Percentiles rank a stretch among this genome's conserved stretches.
phyloP scores from a whole-genome alignment of 2,329 filamentous ascomycete genomes.

The Phialemoniopsis sp. region DNA sequence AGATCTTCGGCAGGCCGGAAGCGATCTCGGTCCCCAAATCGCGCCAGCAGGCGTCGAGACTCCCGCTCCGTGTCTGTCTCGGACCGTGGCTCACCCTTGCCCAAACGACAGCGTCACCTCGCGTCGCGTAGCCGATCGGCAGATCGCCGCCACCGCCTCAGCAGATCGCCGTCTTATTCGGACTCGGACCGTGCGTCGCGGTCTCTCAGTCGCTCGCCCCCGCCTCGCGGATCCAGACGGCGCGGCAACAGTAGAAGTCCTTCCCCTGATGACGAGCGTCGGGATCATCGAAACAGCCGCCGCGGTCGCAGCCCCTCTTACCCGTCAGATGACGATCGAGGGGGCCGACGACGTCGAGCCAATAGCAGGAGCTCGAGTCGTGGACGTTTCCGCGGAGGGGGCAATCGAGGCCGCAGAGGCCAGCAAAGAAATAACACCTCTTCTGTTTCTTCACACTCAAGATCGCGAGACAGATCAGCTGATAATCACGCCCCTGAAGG shows the following conservation, averaged over 20 bases:
- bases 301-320: constrained; percentile 11
- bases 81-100: constrained; percentile 31
- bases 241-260: constrained; percentile 13
- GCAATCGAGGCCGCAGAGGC: constrained; percentile 1
- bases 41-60: constrained; percentile 15
- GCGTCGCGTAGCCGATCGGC: constrained; percentile 42
- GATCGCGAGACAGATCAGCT: constrained; percentile 48
- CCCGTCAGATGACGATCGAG: constrained; percentile 7
- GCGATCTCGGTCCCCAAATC: constrained; percentile 28
- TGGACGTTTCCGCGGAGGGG: constrained; percentile 7
- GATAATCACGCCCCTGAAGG: constrained; percentile 49
- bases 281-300: constrained; percentile 1
- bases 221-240: too few species aligned
- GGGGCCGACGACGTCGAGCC: constrained; percentile 8
- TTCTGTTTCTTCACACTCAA: constrained; percentile 46
- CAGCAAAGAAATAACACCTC: constrained; percentile 44
- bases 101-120: constrained; percentile 48
- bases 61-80: constrained; percentile 21
- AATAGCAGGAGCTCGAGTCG: constrained; percentile 8
- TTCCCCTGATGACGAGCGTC: constrained; percentile 5
- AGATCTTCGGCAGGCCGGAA: constrained; percentile 21
- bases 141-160: constrained; percentile 30
- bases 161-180: constrained; percentile 32
- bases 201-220: constrained; percentile 3
- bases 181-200: constrained; percentile 16